Evolutionary conservation across 306 rosid species (phyloP).

Genomic region (Fragaria nilgerrensis): DNA sequence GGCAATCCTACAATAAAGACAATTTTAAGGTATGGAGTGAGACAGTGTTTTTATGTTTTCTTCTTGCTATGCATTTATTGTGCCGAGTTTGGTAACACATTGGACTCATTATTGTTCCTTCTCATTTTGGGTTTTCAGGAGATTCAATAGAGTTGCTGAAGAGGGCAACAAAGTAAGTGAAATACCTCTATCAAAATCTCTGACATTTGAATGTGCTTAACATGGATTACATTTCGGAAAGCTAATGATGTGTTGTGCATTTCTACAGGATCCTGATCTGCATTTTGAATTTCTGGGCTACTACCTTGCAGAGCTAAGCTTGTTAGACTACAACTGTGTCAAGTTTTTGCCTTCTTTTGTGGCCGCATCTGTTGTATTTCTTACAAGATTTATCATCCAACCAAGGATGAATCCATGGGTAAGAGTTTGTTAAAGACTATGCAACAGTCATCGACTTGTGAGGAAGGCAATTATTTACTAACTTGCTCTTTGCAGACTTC

Average conservation of each 20-base stretch:
- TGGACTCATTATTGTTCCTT: constrained; percentile 10
- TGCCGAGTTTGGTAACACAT: not conserved
- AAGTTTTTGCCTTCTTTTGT: constrained; percentile 83
- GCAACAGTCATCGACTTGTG: not conserved
- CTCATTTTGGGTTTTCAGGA: constrained; percentile 44
- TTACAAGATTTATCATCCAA: constrained; percentile 58
- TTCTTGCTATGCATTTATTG: not conserved
- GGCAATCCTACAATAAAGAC: constrained; percentile 83
- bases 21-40: constrained; percentile 57
- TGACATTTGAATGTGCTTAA: not conserved
- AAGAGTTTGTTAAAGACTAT: constrained; percentile 9
- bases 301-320: constrained; percentile 89
- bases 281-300: constrained; percentile 70
- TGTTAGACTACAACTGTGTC: constrained; percentile 69
- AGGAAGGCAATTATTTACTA: constrained; percentile 13
- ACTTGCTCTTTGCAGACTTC: constrained; percentile 36
- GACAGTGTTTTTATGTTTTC: not conserved
- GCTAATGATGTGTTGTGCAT: constrained; percentile 15
- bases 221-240: not conserved
- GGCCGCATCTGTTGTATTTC: constrained; percentile 74
- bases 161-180: constrained; percentile 52
- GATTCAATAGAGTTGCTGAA: constrained; percentile 53
- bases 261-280: constrained; percentile 46
- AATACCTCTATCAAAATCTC: not conserved
- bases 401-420: constrained; percentile 84